A percentile compares a stretch with the other conserved stretches of the same genome.
Evolutionary conservation across 192 early-diverging fungal genomes (phyloP).

Genomic region (Dissophora ornata): DNA sequence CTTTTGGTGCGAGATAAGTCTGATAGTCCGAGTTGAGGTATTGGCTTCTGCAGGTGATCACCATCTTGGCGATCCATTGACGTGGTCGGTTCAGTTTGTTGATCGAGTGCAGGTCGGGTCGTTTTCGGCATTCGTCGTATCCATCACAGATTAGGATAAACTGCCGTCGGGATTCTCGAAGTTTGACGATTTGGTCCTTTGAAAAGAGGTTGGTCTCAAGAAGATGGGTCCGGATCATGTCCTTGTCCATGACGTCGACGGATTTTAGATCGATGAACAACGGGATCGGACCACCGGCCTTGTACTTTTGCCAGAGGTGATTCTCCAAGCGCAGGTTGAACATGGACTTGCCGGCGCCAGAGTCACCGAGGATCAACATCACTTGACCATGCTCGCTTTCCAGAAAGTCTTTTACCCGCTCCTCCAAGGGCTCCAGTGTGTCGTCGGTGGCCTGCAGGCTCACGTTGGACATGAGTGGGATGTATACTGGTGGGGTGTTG

Average conservation of each 20-base stretch:
- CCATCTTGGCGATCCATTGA: constrained; percentile 6
- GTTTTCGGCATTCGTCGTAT: no score
- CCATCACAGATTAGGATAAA: no score
- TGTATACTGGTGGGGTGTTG: neutral
- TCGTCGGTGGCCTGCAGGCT: constrained; percentile 4
- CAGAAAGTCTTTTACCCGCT: neutral
- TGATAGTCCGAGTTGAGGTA: neutral
- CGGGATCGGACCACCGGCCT: neutral
- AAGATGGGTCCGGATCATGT: no score
- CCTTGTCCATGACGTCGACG: no score
- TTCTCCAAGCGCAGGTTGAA: neutral
- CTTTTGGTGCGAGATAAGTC: neutral
- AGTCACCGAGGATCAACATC: neutral
- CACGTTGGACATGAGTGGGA: constrained; percentile 6
- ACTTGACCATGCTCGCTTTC: neutral
- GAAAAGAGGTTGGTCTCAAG: no score
- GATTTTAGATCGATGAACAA: no score
- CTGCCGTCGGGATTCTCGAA: no score
- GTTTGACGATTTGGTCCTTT: no score
- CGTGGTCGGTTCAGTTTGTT: neutral
- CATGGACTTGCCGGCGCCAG: no score
- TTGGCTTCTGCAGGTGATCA: constrained; percentile 10
- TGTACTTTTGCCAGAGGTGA: neutral
- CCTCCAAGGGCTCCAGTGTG: neutral
- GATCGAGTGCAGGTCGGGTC: no score